Evolutionary conservation across 176 grass and related monocot genomes (phyloP), one percentile per base, ranked within the genome.

Genomic region (Alloteropsis semialata): DNA sequence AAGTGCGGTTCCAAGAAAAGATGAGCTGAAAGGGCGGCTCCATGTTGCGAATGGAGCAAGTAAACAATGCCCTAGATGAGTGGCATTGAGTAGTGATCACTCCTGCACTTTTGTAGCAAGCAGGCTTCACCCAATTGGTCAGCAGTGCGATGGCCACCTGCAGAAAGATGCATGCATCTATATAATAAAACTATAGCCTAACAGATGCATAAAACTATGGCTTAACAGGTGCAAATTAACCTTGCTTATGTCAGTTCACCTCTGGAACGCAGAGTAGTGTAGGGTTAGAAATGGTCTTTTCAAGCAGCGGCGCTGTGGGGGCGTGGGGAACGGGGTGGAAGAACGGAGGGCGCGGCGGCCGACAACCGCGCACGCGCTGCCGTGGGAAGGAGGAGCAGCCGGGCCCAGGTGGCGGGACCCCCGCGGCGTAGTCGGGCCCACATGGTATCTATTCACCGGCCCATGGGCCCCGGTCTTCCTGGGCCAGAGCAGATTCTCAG

Each of bases 351-450:
- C 32, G 41, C 61, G 50, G n/a, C 81, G 8, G 74, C 79, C 79
- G 88, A 90, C 84, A 86, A 32, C 41, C 48, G 18, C 27, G 88
- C 88, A 90, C 88, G 80, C 88, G 88, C 84, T 83, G 88, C 88
- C 84, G 84, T 48, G 41, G 59, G 59, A 27, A 21, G 53, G 74
- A 83, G 73, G 79, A 29, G 84, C 84, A 75, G 50, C 54, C 79
- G 30, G 83, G 56, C 38, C 88, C 88, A 78, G 73, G 24, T 41
- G 79, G 66, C 22, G 88, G 88, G 84, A 24, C 84, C 88, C 67
- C 88, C 67, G 32, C 74, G 8, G n/a, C 10, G 4, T 48, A 64
- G 17, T 55, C 49, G 83, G 88, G 73, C 83, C 88, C 82, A 66
- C 57, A n/a, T 24, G 55, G 65, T 59, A 78, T 45, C 75, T 27